phyloP scores from a whole-genome alignment of 1,284 basidiomycete species.

The Papiliotrema flavescens region DNA sequence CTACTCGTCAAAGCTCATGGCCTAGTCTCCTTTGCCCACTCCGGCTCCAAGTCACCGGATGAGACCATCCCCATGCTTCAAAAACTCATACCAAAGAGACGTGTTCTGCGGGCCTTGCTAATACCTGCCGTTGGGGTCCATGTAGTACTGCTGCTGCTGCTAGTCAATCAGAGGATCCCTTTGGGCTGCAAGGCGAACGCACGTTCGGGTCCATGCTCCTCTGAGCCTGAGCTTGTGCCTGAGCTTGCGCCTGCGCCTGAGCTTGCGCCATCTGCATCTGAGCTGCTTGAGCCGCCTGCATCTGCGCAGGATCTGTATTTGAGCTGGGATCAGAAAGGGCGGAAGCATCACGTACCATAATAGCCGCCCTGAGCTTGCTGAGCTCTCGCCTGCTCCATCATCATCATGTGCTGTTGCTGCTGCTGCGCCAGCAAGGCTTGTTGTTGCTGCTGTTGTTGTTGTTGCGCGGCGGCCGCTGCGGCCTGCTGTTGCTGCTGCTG shows the following conservation, averaged over 20 bases:
- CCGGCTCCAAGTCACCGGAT: no score
- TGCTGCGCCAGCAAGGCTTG: conserved; percentile 33
- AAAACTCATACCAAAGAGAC: no score
- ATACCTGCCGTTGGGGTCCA: conserved; percentile 9
- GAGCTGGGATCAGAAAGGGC: not conserved
- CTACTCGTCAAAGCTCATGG: no score
- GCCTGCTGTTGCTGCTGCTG: conserved; percentile 31
- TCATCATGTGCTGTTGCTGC: conserved; percentile 34
- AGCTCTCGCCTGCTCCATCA: conserved; percentile 28
- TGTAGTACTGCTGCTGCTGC: conserved; percentile 6
- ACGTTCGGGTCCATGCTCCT: conserved; percentile 29
- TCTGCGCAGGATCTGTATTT: conserved; percentile 27
- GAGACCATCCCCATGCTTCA: no score
- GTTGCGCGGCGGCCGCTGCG: conserved; percentile 45
- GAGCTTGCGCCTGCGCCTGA: conserved; percentile 34
- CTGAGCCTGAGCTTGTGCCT: conserved; percentile 27
- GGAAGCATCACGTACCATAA: conserved; percentile 25
- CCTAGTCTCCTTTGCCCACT: no score
- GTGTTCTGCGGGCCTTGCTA: not conserved
- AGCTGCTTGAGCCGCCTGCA: conserved; percentile 46
- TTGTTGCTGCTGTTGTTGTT: conserved; percentile 41
- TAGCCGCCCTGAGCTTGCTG: conserved; percentile 26
- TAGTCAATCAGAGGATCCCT: not conserved
- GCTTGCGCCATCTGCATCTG: conserved; percentile 41
- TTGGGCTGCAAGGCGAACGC: conserved; percentile 6